Percentiles rank a stretch among this genome's conserved stretches.
These are phyloP conservation scores for Lyophyllum decastes DNA, from an alignment of 768 basidiomycete genomes.

Conservation along the genomic window DNA sequence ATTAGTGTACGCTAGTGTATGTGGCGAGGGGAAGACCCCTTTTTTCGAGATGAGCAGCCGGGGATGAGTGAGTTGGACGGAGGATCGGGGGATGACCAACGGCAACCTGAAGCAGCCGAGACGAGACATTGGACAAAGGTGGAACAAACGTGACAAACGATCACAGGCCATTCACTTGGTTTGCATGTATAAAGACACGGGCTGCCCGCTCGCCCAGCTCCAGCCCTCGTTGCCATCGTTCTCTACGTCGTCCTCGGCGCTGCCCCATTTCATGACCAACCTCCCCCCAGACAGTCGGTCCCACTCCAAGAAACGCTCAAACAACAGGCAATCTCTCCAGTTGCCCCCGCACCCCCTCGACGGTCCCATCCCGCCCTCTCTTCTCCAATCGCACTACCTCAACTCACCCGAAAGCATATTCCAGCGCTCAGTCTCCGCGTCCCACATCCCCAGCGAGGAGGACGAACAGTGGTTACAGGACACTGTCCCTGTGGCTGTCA, in stretches of 20 bases:
- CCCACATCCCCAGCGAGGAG: slow-evolving; percentile 44
- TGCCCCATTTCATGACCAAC: slow-evolving; percentile 8
- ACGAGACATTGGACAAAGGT: slow-evolving; percentile 14
- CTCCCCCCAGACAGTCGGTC: slow-evolving; percentile 1
- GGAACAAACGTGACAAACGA: slow-evolving; percentile 8
- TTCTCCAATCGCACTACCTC: slow-evolving; percentile 56
- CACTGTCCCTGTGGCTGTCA: slow-evolving; percentile 48
- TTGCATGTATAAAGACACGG: slow-evolving; percentile 1
- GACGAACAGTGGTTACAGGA: slow-evolving; percentile 67
- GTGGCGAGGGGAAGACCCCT: neutral
- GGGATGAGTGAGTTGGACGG: neutral
- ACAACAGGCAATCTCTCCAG: slow-evolving; percentile 38
- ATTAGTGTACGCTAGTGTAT: slow-evolving; percentile 5
- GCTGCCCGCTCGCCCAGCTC: neutral
- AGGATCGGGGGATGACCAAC: slow-evolving; percentile 1
- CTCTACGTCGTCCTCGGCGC: neutral
- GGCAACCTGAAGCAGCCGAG: slow-evolving; percentile 15
- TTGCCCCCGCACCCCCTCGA: slow-evolving; percentile 34
- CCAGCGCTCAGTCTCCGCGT: slow-evolving; percentile 32
- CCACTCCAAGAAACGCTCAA: slow-evolving; percentile 7
- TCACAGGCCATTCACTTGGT: neutral
- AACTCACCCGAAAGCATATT: slow-evolving; percentile 52
- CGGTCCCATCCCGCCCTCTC: slow-evolving; percentile 60
- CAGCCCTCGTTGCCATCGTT: neutral
- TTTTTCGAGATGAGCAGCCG: neutral